Evolutionary conservation across 768 basidiomycete genomes (phyloP), one percentile per base, ranked within the genome.

Genomic region (Leccinum aurantiacum): DNA sequence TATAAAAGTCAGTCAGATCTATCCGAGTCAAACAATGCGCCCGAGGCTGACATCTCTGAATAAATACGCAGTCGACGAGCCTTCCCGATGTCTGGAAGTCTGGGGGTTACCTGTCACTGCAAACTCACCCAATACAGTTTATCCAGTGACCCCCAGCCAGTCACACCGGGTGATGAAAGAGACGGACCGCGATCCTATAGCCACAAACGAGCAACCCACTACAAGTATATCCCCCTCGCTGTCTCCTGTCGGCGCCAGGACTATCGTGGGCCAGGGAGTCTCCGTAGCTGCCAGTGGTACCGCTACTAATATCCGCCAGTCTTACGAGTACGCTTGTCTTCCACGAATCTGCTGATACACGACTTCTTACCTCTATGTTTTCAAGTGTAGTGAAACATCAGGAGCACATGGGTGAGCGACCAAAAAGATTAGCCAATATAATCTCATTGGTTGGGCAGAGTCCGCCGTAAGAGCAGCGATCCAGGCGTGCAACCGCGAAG

Each of bases 1-100:
- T 95, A 90, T 69, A 90, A 92, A 68, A 86, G 91, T 89, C 64
- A 15, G 77, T 65, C 6, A 13, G 1, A 54, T 49, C 46, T 46
- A 9, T 22, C 4, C 27, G 58, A 9, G 33, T 27, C 3, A 29
- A 4, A 3, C 10, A 6, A 24, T n/a, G 6, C 22, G 33, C 33
- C 0, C 33, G 33, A 51, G 65, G 66, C 51, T 70, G 11, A 47
- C 7, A 35, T 35, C 8, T 29, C 8, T 29, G 27, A 35, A 14
- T 35, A 5, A 27, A 29, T 19, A 15, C 33, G 4, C 60, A 92
- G 95, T 96, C 59, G 94, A 95, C 68, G 6, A 47, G 11, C 19
- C 46, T 22, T 13, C 0, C 19, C 22, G 25, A 41, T 37, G 10
- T 11, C 8, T 22, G 33, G 24, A 53, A 15, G 85, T 89, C 52